A percentile compares a stretch with the other conserved stretches of the same genome.
Conservation (phyloP, 139 green algal species). For the Asterochloris erici region DNA sequence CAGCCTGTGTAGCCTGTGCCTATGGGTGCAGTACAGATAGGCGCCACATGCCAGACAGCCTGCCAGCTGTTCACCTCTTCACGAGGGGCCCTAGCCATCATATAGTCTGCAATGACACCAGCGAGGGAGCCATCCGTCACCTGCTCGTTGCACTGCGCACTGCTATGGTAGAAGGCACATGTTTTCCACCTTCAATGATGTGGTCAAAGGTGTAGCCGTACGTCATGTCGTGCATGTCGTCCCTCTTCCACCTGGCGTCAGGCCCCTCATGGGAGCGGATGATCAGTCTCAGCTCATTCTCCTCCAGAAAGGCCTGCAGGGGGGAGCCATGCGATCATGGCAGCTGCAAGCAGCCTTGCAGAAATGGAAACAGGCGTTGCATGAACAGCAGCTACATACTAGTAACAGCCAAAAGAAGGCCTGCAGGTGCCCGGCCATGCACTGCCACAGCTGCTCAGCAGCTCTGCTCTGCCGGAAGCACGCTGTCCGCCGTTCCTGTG, state of each 20-base stretch:
- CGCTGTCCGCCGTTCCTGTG: too few relatives aligned
- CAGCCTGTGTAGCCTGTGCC: too few relatives aligned
- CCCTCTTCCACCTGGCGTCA: constrained; percentile 77
- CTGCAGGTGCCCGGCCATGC: too few relatives aligned
- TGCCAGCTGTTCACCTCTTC: background rate
- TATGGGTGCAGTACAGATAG: too few relatives aligned
- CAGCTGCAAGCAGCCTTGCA: background rate
- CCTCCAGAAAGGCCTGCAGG: constrained; percentile 49
- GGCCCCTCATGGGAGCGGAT: constrained; percentile 87
- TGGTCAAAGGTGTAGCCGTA: constrained; percentile 86
- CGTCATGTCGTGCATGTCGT: constrained; percentile 66
- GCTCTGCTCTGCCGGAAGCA: too few relatives aligned
- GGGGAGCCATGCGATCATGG: background rate
- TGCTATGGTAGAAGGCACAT: background rate
- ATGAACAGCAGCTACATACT: background rate
- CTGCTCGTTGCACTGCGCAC: background rate
- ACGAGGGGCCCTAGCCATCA: background rate
- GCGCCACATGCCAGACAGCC: background rate
- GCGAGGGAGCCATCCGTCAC: background rate
- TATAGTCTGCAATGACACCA: background rate
- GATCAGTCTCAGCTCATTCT: constrained; percentile 61
- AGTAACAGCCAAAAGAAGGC: background rate
- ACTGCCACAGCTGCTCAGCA: too few relatives aligned
- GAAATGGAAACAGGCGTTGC: too few relatives aligned
- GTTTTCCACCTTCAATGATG: constrained; percentile 39